Evolutionary conservation across 805 yeast genomes (phyloP).

Genomic region (Kodamaea kakaduensis): DNA sequence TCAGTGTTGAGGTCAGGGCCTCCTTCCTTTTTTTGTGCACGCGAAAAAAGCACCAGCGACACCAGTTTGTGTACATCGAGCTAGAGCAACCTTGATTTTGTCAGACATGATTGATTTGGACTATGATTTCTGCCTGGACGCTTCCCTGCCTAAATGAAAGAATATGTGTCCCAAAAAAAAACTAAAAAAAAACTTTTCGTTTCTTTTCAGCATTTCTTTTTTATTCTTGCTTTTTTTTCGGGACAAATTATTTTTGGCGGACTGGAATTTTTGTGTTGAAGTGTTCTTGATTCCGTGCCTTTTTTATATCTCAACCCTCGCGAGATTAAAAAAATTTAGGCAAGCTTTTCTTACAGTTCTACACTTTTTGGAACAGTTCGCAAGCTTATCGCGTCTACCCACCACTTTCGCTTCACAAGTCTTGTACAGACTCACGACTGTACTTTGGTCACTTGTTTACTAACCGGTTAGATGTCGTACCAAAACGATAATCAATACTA

Average conservation of each 20-base stretch:
- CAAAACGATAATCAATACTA: conserved; percentile 50
- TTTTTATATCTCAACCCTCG: background rate
- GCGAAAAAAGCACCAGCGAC: background rate
- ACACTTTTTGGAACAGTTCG: background rate
- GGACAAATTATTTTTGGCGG: conserved; percentile 4
- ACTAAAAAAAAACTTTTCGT: conserved; percentile 3
- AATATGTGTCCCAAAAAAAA: conserved; percentile 1
- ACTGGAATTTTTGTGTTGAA: background rate
- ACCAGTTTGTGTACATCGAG: conserved; percentile 1
- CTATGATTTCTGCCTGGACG: background rate
- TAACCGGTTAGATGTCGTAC: conserved; percentile 48
- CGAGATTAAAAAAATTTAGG: conserved; percentile 1
- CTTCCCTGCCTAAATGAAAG: background rate
- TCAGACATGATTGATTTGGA: conserved; percentile 1
- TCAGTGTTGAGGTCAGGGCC: background rate
- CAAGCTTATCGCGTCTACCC: background rate
- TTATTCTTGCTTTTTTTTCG: conserved; percentile 4
- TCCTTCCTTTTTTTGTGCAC: too few species aligned
- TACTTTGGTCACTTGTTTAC: conserved; percentile 1
- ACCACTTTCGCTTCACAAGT: conserved; percentile 1
- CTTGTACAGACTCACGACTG: background rate
- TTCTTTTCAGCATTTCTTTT: conserved; percentile 5
- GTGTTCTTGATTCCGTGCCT: conserved; percentile 1
- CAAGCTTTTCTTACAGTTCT: conserved; percentile 1
- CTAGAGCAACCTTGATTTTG: conserved; percentile 1